Evolutionary conservation across 169 alveolate genomes (phyloP).

Genomic region (Plasmodium gonderi): DNA sequence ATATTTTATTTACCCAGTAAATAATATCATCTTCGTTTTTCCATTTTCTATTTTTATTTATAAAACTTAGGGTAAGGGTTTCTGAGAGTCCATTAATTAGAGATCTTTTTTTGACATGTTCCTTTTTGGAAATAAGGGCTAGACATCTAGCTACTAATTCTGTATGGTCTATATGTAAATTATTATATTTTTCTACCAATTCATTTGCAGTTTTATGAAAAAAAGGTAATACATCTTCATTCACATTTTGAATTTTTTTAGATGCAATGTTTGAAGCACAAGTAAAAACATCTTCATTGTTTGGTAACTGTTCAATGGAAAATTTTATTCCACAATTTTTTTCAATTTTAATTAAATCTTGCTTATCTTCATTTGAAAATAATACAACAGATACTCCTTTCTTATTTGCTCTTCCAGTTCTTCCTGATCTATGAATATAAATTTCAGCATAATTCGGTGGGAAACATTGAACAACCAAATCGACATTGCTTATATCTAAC

Average conservation of each 20-base stretch:
- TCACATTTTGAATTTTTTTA: slow-evolving; percentile 46
- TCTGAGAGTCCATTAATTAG: slow-evolving; percentile 48
- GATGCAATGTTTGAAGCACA: slow-evolving; percentile 45
- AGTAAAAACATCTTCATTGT: slow-evolving; percentile 40
- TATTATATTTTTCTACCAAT: slow-evolving; percentile 5
- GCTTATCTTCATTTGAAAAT: slow-evolving; percentile 63
- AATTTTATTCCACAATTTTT: slow-evolving; percentile 66
- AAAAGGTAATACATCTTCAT: slow-evolving; percentile 32
- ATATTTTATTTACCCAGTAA: slow-evolving; percentile 57
- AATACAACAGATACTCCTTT: slow-evolving; percentile 80
- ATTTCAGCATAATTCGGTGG: slow-evolving; percentile 94
- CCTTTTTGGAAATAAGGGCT: slow-evolving; percentile 48
- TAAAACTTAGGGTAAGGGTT: slow-evolving; percentile 31
- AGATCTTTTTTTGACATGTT: slow-evolving; percentile 53
- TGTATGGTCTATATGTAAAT: slow-evolving; percentile 9
- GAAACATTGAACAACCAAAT: slow-evolving; percentile 92
- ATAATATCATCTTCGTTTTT: slow-evolving; percentile 37
- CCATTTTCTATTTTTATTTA: slow-evolving; percentile 63
- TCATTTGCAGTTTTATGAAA: slow-evolving; percentile 61
- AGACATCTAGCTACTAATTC: slow-evolving; percentile 57
- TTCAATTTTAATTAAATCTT: slow-evolving; percentile 48
- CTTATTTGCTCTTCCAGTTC: slow-evolving; percentile 93
- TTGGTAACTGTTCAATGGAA: slow-evolving; percentile 39
- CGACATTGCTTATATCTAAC: slow-evolving; percentile 93
- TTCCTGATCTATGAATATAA: slow-evolving; percentile 95